These are phyloP conservation scores for Kwoniella shivajii DNA, from an alignment of 1,284 basidiomycete genomes.

Conservation along the genomic window DNA sequence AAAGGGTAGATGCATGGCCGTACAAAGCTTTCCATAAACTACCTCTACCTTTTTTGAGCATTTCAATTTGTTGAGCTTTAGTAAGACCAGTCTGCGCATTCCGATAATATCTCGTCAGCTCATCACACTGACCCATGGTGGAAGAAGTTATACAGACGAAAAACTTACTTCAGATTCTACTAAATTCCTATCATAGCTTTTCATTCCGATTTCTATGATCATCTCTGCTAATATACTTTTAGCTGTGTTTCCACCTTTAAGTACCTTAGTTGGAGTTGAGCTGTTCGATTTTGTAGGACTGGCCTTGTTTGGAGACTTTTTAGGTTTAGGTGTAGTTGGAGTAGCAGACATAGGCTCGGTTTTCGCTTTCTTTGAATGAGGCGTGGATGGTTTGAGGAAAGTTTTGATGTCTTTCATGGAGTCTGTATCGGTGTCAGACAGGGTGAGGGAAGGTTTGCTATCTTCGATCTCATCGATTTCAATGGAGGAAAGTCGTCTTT, in stretches of 20 bases:
- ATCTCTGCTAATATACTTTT: constrained; percentile 14
- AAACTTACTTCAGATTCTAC: constrained; percentile 17
- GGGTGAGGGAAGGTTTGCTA: neutral
- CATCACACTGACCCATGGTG: neutral
- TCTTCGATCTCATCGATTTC: neutral
- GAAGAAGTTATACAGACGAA: neutral
- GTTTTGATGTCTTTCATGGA: neutral
- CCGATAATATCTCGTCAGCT: neutral
- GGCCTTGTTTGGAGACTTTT: neutral
- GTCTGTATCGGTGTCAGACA: neutral
- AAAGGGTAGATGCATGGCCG: constrained; percentile 6
- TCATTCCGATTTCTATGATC: constrained; percentile 15
- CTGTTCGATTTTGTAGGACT: neutral
- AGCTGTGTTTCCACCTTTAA: neutral
- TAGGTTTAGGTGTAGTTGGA: neutral
- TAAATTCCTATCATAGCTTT: constrained; percentile 4
- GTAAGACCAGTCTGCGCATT: constrained; percentile 13
- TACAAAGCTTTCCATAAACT: constrained; percentile 12
- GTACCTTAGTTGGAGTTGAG: neutral
- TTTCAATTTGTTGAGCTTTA: constrained; percentile 11
- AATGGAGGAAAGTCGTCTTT: neutral
- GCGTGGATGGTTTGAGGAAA: neutral
- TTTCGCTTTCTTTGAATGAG: neutral
- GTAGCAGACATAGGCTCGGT: neutral
- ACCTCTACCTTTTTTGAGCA: constrained; percentile 17